Percentiles rank a stretch among this genome's conserved stretches.
Evolutionary conservation across 1,139 yeast species (phyloP).

Genomic region (Suhomyces terraborum): DNA sequence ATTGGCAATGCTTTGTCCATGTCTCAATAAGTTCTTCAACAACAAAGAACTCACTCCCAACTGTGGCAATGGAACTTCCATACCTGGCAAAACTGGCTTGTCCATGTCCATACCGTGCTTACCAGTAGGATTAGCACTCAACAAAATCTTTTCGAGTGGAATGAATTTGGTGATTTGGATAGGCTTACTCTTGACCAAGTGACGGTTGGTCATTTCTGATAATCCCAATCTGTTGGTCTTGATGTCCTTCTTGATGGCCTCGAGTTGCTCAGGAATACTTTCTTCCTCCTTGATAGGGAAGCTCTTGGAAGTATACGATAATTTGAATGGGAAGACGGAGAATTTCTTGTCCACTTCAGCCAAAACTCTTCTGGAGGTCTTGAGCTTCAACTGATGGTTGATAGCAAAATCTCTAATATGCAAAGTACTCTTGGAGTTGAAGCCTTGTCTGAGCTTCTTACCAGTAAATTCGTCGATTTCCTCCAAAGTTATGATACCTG

Average conservation of each 20-base stretch:
- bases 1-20: conserved; percentile 51
- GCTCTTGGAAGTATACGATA: conserved; percentile 59
- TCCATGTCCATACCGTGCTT: conserved; percentile 63
- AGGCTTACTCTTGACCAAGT: conserved; percentile 74
- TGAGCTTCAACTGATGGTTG: conserved; percentile 72
- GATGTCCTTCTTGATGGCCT: conserved; percentile 51
- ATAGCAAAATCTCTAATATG: conserved; percentile 85
- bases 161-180: conserved; percentile 70
- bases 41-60: conserved; percentile 68
- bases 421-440: conserved; percentile 68
- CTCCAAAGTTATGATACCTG: conserved; percentile 69
- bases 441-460: conserved; percentile 54
- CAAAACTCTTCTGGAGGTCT: conserved; percentile 71
- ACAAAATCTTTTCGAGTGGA: conserved; percentile 65
- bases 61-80: conserved; percentile 71
- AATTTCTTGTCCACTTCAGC: conserved; percentile 67
- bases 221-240: conserved; percentile 73
- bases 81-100: conserved; percentile 69
- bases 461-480: conserved; percentile 66
- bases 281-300: conserved; percentile 57
- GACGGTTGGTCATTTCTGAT: conserved; percentile 78
- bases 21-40: conserved; percentile 61
- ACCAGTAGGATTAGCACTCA: conserved; percentile 64
- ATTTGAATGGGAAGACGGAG: conserved; percentile 91
- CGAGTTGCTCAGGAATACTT: conserved; percentile 39